Percentiles rank a stretch among this genome's conserved stretches.
These are phyloP conservation scores for Chiua virens DNA, from an alignment of 768 basidiomycete species.

Conservation along the genomic window DNA sequence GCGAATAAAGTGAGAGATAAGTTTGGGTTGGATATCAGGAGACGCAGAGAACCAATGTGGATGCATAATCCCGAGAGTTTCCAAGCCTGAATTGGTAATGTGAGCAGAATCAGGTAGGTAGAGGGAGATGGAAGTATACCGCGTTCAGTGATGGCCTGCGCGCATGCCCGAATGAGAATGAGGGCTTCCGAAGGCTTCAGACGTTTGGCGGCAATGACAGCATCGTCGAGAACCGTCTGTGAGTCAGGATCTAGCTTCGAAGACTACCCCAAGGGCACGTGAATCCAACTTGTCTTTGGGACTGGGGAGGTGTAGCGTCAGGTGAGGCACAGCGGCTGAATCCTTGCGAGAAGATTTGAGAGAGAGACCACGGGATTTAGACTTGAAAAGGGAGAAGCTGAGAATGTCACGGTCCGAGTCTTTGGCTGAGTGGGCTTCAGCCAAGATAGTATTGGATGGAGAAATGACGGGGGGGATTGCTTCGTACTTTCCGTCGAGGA, in stretches of 20 bases:
- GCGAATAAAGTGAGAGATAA: slow-evolving; percentile 69
- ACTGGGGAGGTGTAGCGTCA: slow-evolving; percentile 62
- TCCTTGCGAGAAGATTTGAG: slow-evolving; percentile 37
- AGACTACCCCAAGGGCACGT: slow-evolving; percentile 53
- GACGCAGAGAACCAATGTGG: slow-evolving; percentile 83
- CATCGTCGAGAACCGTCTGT: slow-evolving; percentile 47
- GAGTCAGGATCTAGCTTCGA: slow-evolving; percentile 58
- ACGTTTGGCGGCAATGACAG: slow-evolving; percentile 54
- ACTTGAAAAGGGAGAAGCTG: slow-evolving; percentile 50
- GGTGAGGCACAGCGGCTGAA: slow-evolving; percentile 43
- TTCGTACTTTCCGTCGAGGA: slow-evolving; percentile 77
- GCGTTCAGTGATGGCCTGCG: slow-evolving; percentile 61
- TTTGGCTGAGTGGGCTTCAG: slow-evolving; percentile 21
- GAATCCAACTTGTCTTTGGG: slow-evolving; percentile 48
- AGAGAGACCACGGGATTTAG: slow-evolving; percentile 42
- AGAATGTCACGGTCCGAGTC: slow-evolving; percentile 41
- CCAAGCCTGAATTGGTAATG: slow-evolving; percentile 52
- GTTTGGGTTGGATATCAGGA: slow-evolving; percentile 60
- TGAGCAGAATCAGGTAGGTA: slow-evolving; percentile 4
- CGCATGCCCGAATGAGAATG: slow-evolving; percentile 63
- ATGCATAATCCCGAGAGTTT: slow-evolving; percentile 81
- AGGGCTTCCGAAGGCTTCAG: slow-evolving; percentile 65
- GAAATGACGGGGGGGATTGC: slow-evolving; percentile 53
- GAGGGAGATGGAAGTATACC: slow-evolving; percentile 43
- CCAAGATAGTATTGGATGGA: slow-evolving; percentile 29